A percentile compares a stretch with the other conserved stretches of the same genome.
Conservation (phyloP, 129 eudicot species). For the Centaurea solstitialis region DNA sequence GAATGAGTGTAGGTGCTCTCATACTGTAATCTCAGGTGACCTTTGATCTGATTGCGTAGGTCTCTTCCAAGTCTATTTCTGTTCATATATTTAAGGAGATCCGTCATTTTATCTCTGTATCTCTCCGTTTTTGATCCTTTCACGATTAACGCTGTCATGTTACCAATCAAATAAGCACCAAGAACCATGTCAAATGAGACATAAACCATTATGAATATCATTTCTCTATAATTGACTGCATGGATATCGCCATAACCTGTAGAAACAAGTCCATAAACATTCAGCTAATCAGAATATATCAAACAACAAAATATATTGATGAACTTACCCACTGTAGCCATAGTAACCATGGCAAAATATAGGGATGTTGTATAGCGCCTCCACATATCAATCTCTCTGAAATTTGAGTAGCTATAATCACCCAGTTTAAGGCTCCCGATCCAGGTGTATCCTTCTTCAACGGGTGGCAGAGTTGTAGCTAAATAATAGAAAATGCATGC, state of each 20-base stretch:
- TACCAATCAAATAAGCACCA: slow-evolving; percentile 98
- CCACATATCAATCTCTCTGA: too few relatives aligned
- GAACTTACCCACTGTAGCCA: too few relatives aligned
- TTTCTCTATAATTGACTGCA: slow-evolving; percentile 91
- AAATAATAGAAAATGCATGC: too few relatives aligned
- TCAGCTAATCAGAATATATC: slow-evolving; percentile 6
- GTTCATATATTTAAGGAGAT: slow-evolving; percentile 85
- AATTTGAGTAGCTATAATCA: too few relatives aligned
- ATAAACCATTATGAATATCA: slow-evolving; percentile 87
- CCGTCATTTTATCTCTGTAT: slow-evolving; percentile 92
- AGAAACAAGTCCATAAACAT: slow-evolving; percentile 11
- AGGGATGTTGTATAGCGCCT: too few relatives aligned
- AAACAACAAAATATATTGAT: background rate
- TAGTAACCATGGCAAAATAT: too few relatives aligned
- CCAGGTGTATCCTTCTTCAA: too few relatives aligned
- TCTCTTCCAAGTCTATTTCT: slow-evolving; percentile 85
- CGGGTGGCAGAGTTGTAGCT: too few relatives aligned
- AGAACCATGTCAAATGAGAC: slow-evolving; percentile 95
- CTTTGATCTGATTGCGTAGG: slow-evolving; percentile 82
- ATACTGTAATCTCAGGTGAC: slow-evolving; percentile 79
- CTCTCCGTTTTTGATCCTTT: slow-evolving; percentile 96
- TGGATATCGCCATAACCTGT: slow-evolving; percentile 98
- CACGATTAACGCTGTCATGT: slow-evolving; percentile 93
- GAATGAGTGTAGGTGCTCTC: slow-evolving; percentile 92
- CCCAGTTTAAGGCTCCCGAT: too few relatives aligned